Percentiles rank a stretch among this genome's conserved stretches.
phyloP scores from a whole-genome alignment of 2,329 filamentous ascomycete genomes.

The Chaetomiaceae sp. region DNA sequence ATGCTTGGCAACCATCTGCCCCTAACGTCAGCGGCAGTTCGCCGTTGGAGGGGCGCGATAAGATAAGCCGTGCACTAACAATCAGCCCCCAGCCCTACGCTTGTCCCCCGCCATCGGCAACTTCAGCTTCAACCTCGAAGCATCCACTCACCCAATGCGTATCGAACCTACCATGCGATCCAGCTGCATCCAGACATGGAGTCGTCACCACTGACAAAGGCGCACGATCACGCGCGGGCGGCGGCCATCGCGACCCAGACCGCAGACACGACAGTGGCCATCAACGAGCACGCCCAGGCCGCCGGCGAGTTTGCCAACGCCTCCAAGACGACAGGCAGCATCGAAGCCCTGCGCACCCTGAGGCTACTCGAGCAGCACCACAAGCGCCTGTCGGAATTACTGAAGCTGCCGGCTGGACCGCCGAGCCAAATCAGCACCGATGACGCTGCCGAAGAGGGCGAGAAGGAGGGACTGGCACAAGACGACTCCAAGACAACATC shows the following conservation, averaged over 20 bases:
- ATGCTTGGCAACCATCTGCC: too few relatives aligned
- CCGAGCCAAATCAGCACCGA: constrained; percentile 37
- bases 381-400: constrained; percentile 72
- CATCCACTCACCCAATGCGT: too few relatives aligned
- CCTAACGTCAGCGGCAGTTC: too few relatives aligned
- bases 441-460: constrained; percentile 34
- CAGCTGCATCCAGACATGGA: constrained; percentile 52
- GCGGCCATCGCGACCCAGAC: constrained; percentile 73
- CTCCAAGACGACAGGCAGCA: constrained; percentile 62
- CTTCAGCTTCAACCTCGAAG: too few relatives aligned
- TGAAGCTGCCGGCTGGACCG: constrained; percentile 62
- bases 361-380: constrained; percentile 86
- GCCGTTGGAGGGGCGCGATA: too few relatives aligned
- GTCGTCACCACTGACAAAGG: constrained; percentile 63
- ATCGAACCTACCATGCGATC: background rate
- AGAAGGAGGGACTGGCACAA: constrained; percentile 34
- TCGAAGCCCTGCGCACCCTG: constrained; percentile 77
- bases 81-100: too few relatives aligned
- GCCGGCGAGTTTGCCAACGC: constrained; percentile 85
- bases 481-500: constrained; percentile 11
- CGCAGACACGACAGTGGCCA: constrained; percentile 72
- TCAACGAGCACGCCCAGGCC: constrained; percentile 82
- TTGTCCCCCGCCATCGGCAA: too few relatives aligned
- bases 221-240: constrained; percentile 83
- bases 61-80: too few relatives aligned